Percentiles rank a stretch among this genome's conserved stretches.
These are phyloP conservation scores for Astrothelium subdiscretum DNA, from an alignment of 495 filamentous ascomycete species.

Conservation along the genomic window DNA sequence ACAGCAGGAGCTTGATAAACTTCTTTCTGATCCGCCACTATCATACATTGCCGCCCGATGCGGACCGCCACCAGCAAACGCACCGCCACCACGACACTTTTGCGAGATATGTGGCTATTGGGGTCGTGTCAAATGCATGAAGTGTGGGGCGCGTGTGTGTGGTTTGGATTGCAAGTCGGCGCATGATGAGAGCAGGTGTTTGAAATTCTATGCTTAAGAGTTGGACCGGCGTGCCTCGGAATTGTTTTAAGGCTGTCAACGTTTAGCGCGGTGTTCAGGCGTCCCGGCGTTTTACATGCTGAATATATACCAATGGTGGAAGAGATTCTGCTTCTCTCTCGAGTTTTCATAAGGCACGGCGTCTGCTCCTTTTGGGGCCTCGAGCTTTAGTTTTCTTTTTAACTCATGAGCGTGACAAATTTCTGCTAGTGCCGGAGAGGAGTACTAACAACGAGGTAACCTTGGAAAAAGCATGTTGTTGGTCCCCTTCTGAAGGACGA, in stretches of 20 bases:
- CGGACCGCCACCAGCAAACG: conserved; percentile 34
- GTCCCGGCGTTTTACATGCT: too few species aligned
- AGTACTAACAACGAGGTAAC: too few species aligned
- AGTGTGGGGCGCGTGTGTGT: conserved; percentile 70
- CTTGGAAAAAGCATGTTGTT: too few species aligned
- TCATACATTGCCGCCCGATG: conserved; percentile 70
- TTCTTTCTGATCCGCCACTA: conserved; percentile 61
- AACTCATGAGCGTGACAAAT: too few species aligned
- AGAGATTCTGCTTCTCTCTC: too few species aligned
- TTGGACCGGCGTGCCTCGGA: not conserved
- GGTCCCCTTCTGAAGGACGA: too few species aligned
- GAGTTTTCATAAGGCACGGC: too few species aligned
- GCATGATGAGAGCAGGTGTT: conserved; percentile 70
- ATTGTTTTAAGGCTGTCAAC: not conserved
- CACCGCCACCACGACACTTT: conserved; percentile 52
- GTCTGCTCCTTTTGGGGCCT: too few species aligned
- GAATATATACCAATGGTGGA: too few species aligned
- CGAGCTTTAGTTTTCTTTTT: too few species aligned
- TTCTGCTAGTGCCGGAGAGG: too few species aligned
- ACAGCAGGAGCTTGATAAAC: conserved; percentile 51
- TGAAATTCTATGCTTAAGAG: conserved; percentile 27
- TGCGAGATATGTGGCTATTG: conserved; percentile 91
- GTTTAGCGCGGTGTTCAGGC: not conserved
- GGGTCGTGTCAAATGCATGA: conserved; percentile 75
- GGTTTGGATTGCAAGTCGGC: conserved; percentile 68